These are phyloP conservation scores for Asterophora parasitica DNA, from an alignment of 768 basidiomycete genomes.

Conservation along the genomic window DNA sequence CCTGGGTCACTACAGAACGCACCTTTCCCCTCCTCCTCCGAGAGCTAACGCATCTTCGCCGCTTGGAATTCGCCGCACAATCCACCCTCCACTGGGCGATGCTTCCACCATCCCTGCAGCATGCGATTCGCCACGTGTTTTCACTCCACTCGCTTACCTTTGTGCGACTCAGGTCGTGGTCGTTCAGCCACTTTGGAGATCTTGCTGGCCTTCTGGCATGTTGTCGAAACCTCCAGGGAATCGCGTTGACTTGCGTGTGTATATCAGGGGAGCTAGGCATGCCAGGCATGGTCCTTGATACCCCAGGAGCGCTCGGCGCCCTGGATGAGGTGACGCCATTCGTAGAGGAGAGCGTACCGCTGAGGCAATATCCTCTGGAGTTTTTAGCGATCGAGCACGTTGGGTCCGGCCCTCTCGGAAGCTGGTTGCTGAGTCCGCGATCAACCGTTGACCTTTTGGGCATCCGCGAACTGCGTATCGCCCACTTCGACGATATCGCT, in stretches of 20 bases:
- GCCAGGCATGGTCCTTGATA: too few relatives aligned
- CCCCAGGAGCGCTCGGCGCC: background rate
- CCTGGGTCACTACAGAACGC: constrained; percentile 36
- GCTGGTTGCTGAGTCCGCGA: constrained; percentile 32
- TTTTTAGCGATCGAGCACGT: constrained; percentile 40
- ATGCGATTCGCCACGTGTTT: constrained; percentile 32
- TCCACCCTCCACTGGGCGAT: constrained; percentile 32
- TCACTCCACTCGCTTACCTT: constrained; percentile 30
- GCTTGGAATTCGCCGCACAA: constrained; percentile 34
- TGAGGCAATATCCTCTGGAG: constrained; percentile 20
- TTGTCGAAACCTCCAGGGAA: constrained; percentile 30
- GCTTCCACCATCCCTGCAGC: constrained; percentile 29
- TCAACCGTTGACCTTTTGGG: constrained; percentile 29
- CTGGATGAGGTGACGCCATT: background rate
- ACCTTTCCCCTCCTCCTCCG: constrained; percentile 32
- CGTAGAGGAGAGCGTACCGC: background rate
- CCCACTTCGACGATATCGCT: constrained; percentile 33
- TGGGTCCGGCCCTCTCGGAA: constrained; percentile 29
- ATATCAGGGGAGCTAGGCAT: constrained; percentile 23
- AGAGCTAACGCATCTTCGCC: constrained; percentile 31
- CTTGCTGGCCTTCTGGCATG: constrained; percentile 30
- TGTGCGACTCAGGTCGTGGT: constrained; percentile 36
- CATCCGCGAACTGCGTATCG: constrained; percentile 39
- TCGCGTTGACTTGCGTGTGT: constrained; percentile 32
- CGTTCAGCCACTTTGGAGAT: constrained; percentile 31